Evolutionary conservation across 2,329 filamentous ascomycete species (phyloP), one percentile per base, ranked within the genome.

Genomic region (Colletotrichum sp.): DNA sequence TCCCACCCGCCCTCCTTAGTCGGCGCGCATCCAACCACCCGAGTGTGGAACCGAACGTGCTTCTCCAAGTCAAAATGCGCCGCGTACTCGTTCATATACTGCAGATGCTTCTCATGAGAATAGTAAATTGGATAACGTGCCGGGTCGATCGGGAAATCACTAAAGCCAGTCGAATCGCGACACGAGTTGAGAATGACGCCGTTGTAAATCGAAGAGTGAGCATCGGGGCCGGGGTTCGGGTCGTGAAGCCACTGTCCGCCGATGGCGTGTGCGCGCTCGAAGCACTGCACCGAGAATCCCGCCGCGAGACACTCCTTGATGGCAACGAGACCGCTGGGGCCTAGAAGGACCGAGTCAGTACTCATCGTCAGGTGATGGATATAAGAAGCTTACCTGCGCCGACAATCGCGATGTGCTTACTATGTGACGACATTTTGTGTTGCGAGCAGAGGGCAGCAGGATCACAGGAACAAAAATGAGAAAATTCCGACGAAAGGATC

Each of bases 191-290:
- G 77, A 27, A 84, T 78, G 8, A 83, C 80, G 52, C 84, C 82
- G 34, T 83, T 79, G 78, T 86, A 84, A 12, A 86, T 83, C 32
- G 81, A 82, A 4, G 82, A 84, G 39, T 79, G 77, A 44, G 83
- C 68, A 71, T 84, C 79, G 76, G 69, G 63, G 36, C 79, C 61
- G 75, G 74, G 75, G 67, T 80, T 78, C 5, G 80, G 76, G 52
- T 85, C 80, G 75, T 85, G 86, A 59, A 80, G 81, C 85, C 85
- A 87, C 71, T 83, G 82, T 39, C 84, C 85, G 57, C 85, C 85
- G 65, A 87, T 80, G 63, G 80, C 79, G 19, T 77, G 68, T 25
- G 82, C 81, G 16, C 79, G 78, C 77, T 87, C 84, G 75, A 85
- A 86, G 57, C 82, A 79, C 8, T 82, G 82, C 67, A 80, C 83